These are phyloP conservation scores for Tetracentron sinense DNA, from an alignment of 164 flowering plant genomes.

Conservation along the genomic window DNA sequence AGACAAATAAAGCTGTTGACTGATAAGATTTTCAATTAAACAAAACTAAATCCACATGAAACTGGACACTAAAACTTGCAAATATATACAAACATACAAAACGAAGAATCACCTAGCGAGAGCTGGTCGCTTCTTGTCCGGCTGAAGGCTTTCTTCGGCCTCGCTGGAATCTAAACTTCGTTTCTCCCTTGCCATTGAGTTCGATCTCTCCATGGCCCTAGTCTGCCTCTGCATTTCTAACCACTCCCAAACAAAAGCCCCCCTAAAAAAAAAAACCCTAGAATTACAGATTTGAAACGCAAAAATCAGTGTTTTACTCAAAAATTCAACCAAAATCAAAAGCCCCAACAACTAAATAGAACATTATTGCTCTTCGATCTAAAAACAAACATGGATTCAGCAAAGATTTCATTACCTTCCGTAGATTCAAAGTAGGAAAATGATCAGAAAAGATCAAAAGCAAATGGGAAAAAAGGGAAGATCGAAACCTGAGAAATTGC, in stretches of 20 bases:
- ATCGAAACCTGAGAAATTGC: no score
- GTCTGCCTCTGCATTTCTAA: slow-evolving; percentile 44
- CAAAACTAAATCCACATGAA: not conserved
- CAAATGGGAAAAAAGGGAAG: no score
- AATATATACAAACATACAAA: not conserved
- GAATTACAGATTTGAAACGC: slow-evolving; percentile 36
- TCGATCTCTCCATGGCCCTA: slow-evolving; percentile 53
- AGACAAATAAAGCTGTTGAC: not conserved
- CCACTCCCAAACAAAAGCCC: not conserved
- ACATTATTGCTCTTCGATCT: not conserved
- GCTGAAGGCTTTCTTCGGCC: slow-evolving; percentile 57
- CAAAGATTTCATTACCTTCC: not conserved
- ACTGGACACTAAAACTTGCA: not conserved
- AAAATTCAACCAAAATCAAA: slow-evolving; percentile 4
- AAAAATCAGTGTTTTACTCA: not conserved
- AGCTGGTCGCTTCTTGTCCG: slow-evolving; percentile 75
- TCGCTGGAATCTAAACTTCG: slow-evolving; percentile 48
- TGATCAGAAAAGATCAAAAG: no score
- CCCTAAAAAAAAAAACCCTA: slow-evolving; percentile 19
- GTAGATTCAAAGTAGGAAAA: no score
- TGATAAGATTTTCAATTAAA: not conserved
- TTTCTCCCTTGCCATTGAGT: slow-evolving; percentile 53
- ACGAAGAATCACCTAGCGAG: slow-evolving; percentile 57
- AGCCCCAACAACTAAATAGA: not conserved
- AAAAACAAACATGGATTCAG: not conserved